Percentiles rank a stretch among this genome's conserved stretches.
Conservation (phyloP, 495 filamentous ascomycete species). For the Sordaria brevicollis region DNA sequence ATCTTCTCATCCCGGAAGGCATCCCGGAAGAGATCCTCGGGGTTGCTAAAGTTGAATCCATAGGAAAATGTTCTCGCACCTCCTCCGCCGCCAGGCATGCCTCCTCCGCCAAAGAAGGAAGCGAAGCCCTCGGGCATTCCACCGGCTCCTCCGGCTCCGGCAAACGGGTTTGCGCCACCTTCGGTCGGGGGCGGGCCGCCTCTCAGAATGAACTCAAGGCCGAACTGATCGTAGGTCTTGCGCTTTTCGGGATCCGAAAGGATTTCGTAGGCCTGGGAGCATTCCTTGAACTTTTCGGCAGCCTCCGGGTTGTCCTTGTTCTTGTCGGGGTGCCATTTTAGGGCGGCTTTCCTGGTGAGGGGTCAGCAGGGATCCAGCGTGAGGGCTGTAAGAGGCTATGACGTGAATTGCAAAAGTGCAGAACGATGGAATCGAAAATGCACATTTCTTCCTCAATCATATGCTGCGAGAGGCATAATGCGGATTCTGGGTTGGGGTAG, state of each 20-base stretch:
- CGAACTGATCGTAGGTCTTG: conserved; percentile 90
- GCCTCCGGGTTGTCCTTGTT: conserved; percentile 83
- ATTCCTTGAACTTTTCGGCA: conserved; percentile 87
- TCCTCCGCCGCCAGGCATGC: conserved; percentile 16
- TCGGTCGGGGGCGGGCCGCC: conserved; percentile 54
- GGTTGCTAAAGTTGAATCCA: conserved; percentile 70
- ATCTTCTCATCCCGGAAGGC: conserved; percentile 54
- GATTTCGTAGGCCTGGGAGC: conserved; percentile 95
- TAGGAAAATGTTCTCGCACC: conserved; percentile 48
- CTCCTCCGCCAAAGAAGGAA: conserved; percentile 16
- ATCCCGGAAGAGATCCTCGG: conserved; percentile 74
- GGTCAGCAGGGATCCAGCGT: conserved; percentile 9
- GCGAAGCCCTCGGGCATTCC: conserved; percentile 23
- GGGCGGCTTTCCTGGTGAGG: conserved; percentile 59
- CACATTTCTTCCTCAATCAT: not conserved
- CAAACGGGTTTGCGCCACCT: conserved; percentile 38
- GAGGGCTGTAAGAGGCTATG: not conserved
- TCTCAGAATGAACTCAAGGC: conserved; percentile 82
- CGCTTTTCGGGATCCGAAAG: conserved; percentile 95
- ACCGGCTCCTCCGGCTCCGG: conserved; percentile 29
- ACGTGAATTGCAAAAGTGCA: not conserved
- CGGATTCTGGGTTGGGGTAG: not conserved
- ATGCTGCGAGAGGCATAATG: not conserved
- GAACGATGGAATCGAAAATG: not conserved
- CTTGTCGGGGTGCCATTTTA: conserved; percentile 95